These are phyloP conservation scores for Gentiana straminea DNA, from an alignment of 257 asterid genomes.

Conservation along the genomic window DNA sequence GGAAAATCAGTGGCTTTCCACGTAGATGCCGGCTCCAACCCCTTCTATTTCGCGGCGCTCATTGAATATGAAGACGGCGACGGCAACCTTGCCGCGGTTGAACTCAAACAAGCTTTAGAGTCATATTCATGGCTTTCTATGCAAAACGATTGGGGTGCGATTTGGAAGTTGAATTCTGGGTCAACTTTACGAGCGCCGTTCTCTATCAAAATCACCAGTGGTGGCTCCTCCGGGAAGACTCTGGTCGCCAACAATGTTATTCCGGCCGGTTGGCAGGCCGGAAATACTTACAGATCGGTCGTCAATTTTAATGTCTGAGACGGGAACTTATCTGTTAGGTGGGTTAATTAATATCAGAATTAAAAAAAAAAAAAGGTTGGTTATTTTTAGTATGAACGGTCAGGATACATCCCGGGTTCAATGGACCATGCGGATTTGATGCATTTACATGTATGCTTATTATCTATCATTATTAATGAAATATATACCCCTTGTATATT, in stretches of 20 bases:
- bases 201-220: constrained; percentile 41
- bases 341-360: too few relatives aligned
- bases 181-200: constrained; percentile 39
- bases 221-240: constrained; percentile 25
- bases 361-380: too few relatives aligned
- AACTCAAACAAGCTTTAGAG: constrained; percentile 34
- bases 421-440: too few relatives aligned
- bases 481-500: too few relatives aligned
- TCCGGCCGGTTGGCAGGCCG: constrained; percentile 61
- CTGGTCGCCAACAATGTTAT: constrained; percentile 53
- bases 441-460: too few relatives aligned
- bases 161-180: constrained; percentile 43
- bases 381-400: too few relatives aligned
- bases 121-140: constrained; percentile 40
- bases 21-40: constrained; percentile 68
- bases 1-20: constrained; percentile 51
- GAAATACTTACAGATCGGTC: constrained; percentile 44
- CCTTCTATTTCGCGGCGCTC: constrained; percentile 52
- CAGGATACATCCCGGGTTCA: too few relatives aligned
- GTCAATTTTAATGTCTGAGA: constrained; percentile 37
- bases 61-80: constrained; percentile 55
- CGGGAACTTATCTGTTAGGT: too few relatives aligned
- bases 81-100: constrained; percentile 41
- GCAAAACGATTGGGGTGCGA: constrained; percentile 74
- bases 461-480: too few relatives aligned